These are phyloP conservation scores for Heterobasidion annosum DNA, from an alignment of 1,284 basidiomycete species.

Conservation along the genomic window DNA sequence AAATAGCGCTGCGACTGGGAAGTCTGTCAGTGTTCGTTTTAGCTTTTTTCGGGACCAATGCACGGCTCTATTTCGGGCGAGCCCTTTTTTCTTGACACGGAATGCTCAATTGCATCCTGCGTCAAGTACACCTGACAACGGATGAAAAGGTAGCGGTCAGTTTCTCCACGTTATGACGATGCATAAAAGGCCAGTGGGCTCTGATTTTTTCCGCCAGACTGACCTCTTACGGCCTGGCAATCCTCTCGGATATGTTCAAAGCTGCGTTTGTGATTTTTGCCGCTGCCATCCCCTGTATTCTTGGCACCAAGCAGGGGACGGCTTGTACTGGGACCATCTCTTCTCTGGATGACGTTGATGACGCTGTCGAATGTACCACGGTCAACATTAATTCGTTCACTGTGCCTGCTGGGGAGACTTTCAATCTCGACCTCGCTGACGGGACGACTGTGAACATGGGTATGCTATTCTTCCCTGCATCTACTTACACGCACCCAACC, in stretches of 20 bases:
- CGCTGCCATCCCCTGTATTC: neutral
- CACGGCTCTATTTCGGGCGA: neutral
- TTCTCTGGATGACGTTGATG: conserved; percentile 32
- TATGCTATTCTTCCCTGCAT: conserved; percentile 15
- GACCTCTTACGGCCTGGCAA: neutral
- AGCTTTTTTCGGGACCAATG: neutral
- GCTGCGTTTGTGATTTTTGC: neutral
- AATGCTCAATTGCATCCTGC: neutral
- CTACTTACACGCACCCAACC: neutral
- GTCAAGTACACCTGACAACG: neutral
- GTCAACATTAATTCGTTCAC: conserved; percentile 38
- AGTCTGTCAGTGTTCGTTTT: neutral
- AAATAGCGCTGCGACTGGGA: neutral
- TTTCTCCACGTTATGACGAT: neutral
- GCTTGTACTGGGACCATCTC: conserved; percentile 32
- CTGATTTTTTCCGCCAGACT: neutral
- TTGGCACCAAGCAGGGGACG: neutral
- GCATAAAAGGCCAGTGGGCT: neutral
- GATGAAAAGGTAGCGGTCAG: neutral
- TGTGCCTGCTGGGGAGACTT: conserved; percentile 23
- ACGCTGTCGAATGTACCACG: conserved; percentile 35
- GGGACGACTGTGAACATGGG: conserved; percentile 28
- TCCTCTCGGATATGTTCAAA: neutral
- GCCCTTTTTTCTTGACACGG: neutral
- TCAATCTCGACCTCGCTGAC: conserved; percentile 17